Evolutionary conservation across 1,284 basidiomycete species (phyloP), one percentile per base, ranked within the genome.

Genomic region (Bothia castanella): DNA sequence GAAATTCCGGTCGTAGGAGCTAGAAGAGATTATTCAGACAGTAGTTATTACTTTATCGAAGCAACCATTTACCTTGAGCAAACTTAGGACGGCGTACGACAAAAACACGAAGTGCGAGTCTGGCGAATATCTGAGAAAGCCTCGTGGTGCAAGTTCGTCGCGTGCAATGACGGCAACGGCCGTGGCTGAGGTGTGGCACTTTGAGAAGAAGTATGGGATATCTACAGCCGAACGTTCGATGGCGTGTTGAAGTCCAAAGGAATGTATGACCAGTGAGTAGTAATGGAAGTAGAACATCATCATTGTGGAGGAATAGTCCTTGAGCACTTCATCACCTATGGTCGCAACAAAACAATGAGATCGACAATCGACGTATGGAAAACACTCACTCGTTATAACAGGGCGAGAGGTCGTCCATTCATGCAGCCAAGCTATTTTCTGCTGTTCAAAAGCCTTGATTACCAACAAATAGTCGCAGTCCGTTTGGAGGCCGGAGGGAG

Each of bases 161-260:
- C 82, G 76, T n/a, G 89, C 77, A 29, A 89, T 64, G n/a, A 71
- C 72, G 10, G 83, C 84, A 61, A 86, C 84, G 11, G 79, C 73
- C 43, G 80, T 82, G 1, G 92, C 92, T 17, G 85, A 80, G 11
- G 83, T 79, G 66, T 93, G 85, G 49, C 89, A 90, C 35, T 89
- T 83, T 5, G 84, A 80, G 62, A 94, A 91, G 74, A 95, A 95
- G 72, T 93, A 87, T 0, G 86, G 86, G 42, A 92, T 86, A 62
- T 94, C 83, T 42, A 89, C 72, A 1, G 77, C 71, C 12, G 80
- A 77, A 14, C 79, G 78, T 66, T 96, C 93, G 47, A 97, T 73
- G 4, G 95, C 90, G 62, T 96, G 91, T 69, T 98, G 94, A 48
- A 98, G 76, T 3, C 95, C 94, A 61, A 97, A 98, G 8, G 93